Percentiles rank a stretch among this genome's conserved stretches.
These are phyloP conservation scores for Tagetes patula DNA, from an alignment of 129 eudicot genomes.

Conservation along the genomic window DNA sequence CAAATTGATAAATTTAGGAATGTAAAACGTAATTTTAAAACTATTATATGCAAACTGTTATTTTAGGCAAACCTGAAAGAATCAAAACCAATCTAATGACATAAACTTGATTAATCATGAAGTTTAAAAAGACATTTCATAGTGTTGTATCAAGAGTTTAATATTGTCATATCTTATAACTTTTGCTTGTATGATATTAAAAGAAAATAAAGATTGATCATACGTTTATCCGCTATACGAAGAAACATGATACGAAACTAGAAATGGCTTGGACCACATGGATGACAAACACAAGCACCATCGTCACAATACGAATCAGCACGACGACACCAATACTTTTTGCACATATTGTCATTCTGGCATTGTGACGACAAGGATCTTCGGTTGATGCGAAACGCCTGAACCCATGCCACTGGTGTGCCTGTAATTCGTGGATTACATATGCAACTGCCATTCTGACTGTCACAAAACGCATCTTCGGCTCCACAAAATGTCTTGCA, in stretches of 20 bases:
- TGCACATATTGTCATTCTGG: constrained; percentile 5
- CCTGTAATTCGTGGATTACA: background rate
- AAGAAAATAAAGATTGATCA: background rate
- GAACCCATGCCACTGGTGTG: background rate
- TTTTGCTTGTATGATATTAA: background rate
- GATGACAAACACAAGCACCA: constrained; percentile 29
- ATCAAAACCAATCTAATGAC: no score
- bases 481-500: constrained; percentile 16
- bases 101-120: no score
- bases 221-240: background rate
- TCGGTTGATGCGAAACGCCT: constrained; percentile 3
- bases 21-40: no score
- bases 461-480: constrained; percentile 8
- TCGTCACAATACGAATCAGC: constrained; percentile 13
- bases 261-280: background rate
- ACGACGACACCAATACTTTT: constrained; percentile 6
- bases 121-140: background rate
- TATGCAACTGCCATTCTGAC: background rate
- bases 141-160: background rate
- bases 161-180: background rate
- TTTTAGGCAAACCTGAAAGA: no score
- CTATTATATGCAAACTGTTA: no score
- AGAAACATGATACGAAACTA: background rate
- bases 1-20: no score
- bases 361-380: constrained; percentile 25